Base-by-base conservation (phyloP, 345 rosid species). In the Brassica cretica region DNA sequence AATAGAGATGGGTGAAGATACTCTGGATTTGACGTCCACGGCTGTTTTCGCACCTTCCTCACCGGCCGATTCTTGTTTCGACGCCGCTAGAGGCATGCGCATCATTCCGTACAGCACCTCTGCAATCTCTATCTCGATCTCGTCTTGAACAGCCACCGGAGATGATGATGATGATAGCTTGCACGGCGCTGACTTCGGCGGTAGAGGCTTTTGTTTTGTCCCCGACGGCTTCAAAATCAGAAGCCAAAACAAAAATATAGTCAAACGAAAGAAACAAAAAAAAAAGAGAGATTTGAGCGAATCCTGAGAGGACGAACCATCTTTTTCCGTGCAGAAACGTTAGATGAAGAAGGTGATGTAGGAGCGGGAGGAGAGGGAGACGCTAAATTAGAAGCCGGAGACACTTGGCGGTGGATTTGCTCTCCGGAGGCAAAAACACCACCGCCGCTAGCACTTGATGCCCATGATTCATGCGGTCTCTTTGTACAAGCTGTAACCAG, bases 41-140 rank as follows among this genome's bases (percentile, higher is more conserved):
- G 74, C 6, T 55, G 73, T 35, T 76, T 82, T 87, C 8, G 80
- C 72, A 66, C 79, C 89, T 71, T 91, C 97, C 15, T 74, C 70
- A 24, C 77, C 86, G 14, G 74, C 67, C 18, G 68, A 77, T 68
- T 93, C 97, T 66, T 83, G 90, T 87, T 89, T 93, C 0, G 88
- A 71, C 7, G 95, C 84, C 0, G 79, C 91, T 35, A 85, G 87
- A 15, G 98, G 96, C 84, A 90, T 95, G 81, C 92, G 87, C 97
- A 87, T 83, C 97, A 95, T 82, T 7, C 96, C 98, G 60, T 90
- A 96, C 39, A 96, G 79, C 18, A 96, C 99, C 80, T 96, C 96
- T 0, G 99, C 99, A 25, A 96, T 93, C 92, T 96, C 99, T 78
- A 96, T 89, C 89, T 96, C 99, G 78, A 93, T 93, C 83, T 96